Evolutionary conservation across 1,284 basidiomycete genomes (phyloP).

Genomic region (Boletus smithii): DNA sequence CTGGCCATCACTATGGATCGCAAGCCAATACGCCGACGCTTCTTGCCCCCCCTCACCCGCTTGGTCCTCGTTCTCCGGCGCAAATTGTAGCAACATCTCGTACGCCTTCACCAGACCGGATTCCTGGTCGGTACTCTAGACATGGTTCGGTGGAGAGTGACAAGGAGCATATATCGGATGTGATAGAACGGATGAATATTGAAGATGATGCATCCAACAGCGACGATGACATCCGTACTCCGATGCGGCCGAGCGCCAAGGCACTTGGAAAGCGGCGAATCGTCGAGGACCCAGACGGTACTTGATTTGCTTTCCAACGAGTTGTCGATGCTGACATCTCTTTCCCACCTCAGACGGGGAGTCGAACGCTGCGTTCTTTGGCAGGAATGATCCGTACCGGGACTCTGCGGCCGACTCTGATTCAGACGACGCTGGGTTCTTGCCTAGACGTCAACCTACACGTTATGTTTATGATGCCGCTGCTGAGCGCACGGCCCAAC

Average conservation of each 20-base stretch:
- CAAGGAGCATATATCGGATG: constrained; percentile 21
- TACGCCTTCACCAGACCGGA: constrained; percentile 48
- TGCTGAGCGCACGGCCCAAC: constrained; percentile 66
- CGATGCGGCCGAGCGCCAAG: constrained; percentile 63
- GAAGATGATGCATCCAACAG: constrained; percentile 24
- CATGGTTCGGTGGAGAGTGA: constrained; percentile 25
- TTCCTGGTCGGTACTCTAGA: constrained; percentile 16
- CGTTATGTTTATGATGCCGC: constrained; percentile 81
- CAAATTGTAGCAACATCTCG: constrained; percentile 45
- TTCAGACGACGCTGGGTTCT: constrained; percentile 36
- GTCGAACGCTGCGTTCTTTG: constrained; percentile 44
- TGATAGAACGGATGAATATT: constrained; percentile 33
- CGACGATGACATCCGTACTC: constrained; percentile 36
- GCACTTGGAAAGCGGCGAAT: constrained; percentile 75
- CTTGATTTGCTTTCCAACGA: constrained; percentile 9
- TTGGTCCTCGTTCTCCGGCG: constrained; percentile 64
- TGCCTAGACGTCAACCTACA: constrained; percentile 43
- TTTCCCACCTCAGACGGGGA: constrained; percentile 34
- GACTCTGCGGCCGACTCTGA: constrained; percentile 36
- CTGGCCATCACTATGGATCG: constrained; percentile 24
- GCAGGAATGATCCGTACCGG: constrained; percentile 31
- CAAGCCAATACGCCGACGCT: constrained; percentile 30
- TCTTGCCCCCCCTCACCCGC: constrained; percentile 62
- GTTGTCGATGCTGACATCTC: constrained; percentile 2
- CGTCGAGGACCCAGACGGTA: constrained; percentile 47